These are phyloP conservation scores for Yamadazyma jaroonii DNA, from an alignment of 1,139 yeast genomes.

Conservation along the genomic window DNA sequence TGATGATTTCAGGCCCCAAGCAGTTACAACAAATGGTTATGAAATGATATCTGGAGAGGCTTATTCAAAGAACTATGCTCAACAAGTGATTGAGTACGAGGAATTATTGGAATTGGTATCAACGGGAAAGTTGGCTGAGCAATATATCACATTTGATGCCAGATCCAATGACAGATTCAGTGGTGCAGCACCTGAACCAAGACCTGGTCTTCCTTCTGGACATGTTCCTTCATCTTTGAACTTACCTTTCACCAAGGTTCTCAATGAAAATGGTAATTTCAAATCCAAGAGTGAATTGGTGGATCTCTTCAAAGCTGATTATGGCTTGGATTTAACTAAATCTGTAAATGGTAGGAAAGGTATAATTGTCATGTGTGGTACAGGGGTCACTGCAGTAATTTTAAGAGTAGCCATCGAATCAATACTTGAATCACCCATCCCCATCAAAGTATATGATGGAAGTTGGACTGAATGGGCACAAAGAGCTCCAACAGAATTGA, in stretches of 20 bases:
- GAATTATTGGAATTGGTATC: constrained; percentile 58
- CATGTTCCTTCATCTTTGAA: constrained; percentile 81
- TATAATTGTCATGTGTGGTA: constrained; percentile 86
- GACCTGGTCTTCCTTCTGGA: constrained; percentile 84
- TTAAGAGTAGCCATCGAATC: constrained; percentile 51
- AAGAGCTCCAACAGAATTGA: constrained; percentile 35
- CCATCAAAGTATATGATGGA: constrained; percentile 84
- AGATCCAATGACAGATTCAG: constrained; percentile 71
- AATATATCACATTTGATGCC: constrained; percentile 72
- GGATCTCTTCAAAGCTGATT: constrained; percentile 41
- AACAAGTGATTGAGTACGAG: constrained; percentile 61
- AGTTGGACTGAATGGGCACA: constrained; percentile 81
- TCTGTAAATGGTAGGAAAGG: constrained; percentile 43
- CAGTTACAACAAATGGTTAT: constrained; percentile 13
- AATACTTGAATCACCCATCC: constrained; percentile 58
- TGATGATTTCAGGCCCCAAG: constrained; percentile 11
- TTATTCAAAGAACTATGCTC: constrained; percentile 30
- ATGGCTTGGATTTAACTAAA: constrained; percentile 30
- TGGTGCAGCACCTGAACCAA: constrained; percentile 82
- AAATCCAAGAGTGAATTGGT: constrained; percentile 45
- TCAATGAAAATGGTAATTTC: constrained; percentile 48
- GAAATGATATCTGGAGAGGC: constrained; percentile 17
- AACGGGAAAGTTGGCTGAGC: constrained; percentile 41
- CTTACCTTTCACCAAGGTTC: constrained; percentile 68
- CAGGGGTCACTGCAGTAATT: constrained; percentile 92